A percentile compares a stretch with the other conserved stretches of the same genome.
Evolutionary conservation across 1,139 yeast genomes (phyloP).

Genomic region (Suhomyces guaymorum): DNA sequence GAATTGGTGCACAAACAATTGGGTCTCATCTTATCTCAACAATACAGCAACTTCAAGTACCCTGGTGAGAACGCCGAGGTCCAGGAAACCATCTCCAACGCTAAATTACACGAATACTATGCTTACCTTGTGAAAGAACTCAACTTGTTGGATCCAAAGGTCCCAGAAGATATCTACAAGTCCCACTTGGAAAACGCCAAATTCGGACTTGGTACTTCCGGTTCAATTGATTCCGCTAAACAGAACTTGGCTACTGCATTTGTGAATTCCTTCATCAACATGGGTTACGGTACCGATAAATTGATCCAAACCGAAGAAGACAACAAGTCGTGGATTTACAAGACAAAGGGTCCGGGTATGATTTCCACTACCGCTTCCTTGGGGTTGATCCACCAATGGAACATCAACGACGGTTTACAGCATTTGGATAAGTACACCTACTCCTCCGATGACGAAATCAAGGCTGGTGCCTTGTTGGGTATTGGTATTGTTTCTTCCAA

Average conservation of each 20-base stretch:
- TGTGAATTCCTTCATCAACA: slow-evolving; percentile 87
- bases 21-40: slow-evolving; percentile 86
- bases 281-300: slow-evolving; percentile 88
- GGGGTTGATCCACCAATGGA: slow-evolving; percentile 92
- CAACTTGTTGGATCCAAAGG: slow-evolving; percentile 83
- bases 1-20: slow-evolving; percentile 79
- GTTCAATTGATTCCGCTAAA: slow-evolving; percentile 88
- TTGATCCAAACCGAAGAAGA: slow-evolving; percentile 74
- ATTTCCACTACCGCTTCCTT: slow-evolving; percentile 91
- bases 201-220: slow-evolving; percentile 56
- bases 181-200: slow-evolving; percentile 78
- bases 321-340: slow-evolving; percentile 81
- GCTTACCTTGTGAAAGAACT: slow-evolving; percentile 80
- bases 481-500: slow-evolving; percentile 94
- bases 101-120: slow-evolving; percentile 76
- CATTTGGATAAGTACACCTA: slow-evolving; percentile 85
- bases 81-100: slow-evolving; percentile 83
- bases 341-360: slow-evolving; percentile 92
- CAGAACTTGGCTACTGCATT: slow-evolving; percentile 95
- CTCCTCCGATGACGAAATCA: slow-evolving; percentile 81
- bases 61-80: slow-evolving; percentile 70
- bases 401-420: slow-evolving; percentile 84
- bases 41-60: slow-evolving; percentile 73
- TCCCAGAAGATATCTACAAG: slow-evolving; percentile 94
- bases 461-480: slow-evolving; percentile 96